Evolutionary conservation across 495 filamentous ascomycete genomes (phyloP).

Genomic region (Trichoderma reesei): DNA sequence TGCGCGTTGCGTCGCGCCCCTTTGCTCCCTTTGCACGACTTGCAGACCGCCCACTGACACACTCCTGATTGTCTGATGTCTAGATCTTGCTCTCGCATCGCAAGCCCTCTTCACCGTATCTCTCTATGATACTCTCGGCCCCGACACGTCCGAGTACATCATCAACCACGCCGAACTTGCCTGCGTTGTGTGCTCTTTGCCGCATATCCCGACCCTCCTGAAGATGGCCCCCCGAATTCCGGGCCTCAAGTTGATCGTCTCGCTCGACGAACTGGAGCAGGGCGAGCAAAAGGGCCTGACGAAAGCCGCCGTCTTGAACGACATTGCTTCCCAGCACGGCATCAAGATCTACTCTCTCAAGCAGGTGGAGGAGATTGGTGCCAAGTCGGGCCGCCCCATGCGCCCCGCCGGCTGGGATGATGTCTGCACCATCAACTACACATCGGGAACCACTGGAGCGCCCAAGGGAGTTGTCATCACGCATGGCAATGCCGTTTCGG

Average conservation of each 20-base stretch:
- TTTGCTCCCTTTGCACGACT: background rate
- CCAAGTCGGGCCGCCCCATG: conserved; percentile 50
- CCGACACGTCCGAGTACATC: conserved; percentile 87
- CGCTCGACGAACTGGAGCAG: conserved; percentile 72
- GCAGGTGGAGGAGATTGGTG: conserved; percentile 69
- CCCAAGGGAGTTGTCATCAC: conserved; percentile 90
- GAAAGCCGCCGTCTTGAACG: conserved; percentile 66
- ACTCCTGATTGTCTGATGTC: background rate
- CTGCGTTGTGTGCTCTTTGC: conserved; percentile 69
- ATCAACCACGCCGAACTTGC: conserved; percentile 75
- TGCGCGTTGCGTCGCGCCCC: background rate
- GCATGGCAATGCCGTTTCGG: conserved; percentile 71
- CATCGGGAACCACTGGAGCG: conserved; percentile 86
- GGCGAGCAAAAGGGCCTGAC: conserved; percentile 70
- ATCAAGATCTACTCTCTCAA: conserved; percentile 67
- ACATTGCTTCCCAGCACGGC: conserved; percentile 59
- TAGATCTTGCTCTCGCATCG: conserved; percentile 82
- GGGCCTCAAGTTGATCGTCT: conserved; percentile 78
- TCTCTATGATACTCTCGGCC: conserved; percentile 90
- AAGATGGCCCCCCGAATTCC: conserved; percentile 74
- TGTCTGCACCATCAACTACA: conserved; percentile 93
- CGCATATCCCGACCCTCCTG: conserved; percentile 77
- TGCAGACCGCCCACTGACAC: background rate
- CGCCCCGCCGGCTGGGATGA: conserved; percentile 66
- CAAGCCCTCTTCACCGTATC: conserved; percentile 87